Evolutionary conservation across 2,329 filamentous ascomycete genomes (phyloP), one percentile per base, ranked within the genome.

Genomic region (Botryotinia convoluta): DNA sequence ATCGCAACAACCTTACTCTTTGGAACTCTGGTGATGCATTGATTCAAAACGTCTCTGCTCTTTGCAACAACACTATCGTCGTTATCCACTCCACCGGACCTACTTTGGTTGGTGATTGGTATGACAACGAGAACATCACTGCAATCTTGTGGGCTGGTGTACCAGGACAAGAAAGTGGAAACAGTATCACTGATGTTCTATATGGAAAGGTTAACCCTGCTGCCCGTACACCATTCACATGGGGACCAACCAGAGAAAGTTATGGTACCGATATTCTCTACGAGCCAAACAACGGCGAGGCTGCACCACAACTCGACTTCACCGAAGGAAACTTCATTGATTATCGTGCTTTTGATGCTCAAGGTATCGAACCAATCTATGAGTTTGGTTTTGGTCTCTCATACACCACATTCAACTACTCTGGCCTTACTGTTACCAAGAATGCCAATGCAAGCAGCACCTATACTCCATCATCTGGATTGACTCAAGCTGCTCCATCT

Each of bases 1-100:
- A 98, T 82, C 91, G 96, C 71, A 94, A 95, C 79, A 98, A 99
- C 83, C 86, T 99, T 54, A 97, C 94, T 0, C 86, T 97, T 0
- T 98, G 95, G 95, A 87, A 91, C 74, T 87, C 90, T 74, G 95
- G 93, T 59, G 94, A 98, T 71, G 86, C 87, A 0, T 84, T 98
- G 72, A 92, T 98, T 83, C 88, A 92, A 82, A 94, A 92, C 65
- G 93, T 97, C 18, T 90, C 93, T 0, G 86, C 90, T 12, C 81
- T 90, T 75, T 95, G 92, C 86, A 90, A 91, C 84, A 97, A 98
- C 86, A 97, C 94, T 20, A 92, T 98, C 74, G 93, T 98, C 26
- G 89, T 98, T 73, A 91, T 98, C 74, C 95, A 98, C 84, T 94
- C 92, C 1, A 89, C 91, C 5, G 94, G 94, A 0, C 90, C 95